A percentile compares a stretch with the other conserved stretches of the same genome.
Conservation (phyloP, 345 rosid genomes). For the Populus pruinosa region DNA sequence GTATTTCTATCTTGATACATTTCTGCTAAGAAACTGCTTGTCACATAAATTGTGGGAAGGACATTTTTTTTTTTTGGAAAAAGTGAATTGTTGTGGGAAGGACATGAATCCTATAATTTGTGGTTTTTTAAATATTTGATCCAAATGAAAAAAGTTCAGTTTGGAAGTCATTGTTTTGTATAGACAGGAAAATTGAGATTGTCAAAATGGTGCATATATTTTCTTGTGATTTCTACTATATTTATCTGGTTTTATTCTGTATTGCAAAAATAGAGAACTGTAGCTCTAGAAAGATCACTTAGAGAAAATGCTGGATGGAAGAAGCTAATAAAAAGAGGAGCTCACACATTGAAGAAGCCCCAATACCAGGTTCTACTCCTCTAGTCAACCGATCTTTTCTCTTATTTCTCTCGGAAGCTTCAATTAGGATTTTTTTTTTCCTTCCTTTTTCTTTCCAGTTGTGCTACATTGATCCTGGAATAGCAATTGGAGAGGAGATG, state of each 20-base stretch:
- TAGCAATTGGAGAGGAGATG: slow-evolving; percentile 60
- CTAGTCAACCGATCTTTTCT: not conserved
- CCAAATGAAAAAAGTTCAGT: not conserved
- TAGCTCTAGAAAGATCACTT: slow-evolving; percentile 54
- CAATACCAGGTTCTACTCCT: slow-evolving; percentile 62
- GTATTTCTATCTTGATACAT: not conserved
- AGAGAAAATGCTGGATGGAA: slow-evolving; percentile 59
- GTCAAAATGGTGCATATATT: not conserved
- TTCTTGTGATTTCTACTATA: not conserved
- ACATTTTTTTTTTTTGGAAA: too few species aligned
- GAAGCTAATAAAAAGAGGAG: slow-evolving; percentile 65
- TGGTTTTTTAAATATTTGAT: not conserved
- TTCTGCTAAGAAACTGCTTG: not conserved
- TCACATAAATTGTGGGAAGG: not conserved
- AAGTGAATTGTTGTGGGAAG: not conserved
- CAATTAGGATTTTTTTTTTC: not conserved
- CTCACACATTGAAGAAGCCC: slow-evolving; percentile 55
- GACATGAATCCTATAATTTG: not conserved
- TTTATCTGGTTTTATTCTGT: not conserved
- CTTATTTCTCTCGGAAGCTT: slow-evolving; percentile 6
- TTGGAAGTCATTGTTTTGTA: not conserved
- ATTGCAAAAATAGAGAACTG: slow-evolving; percentile 39
- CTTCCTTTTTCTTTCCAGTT: slow-evolving; percentile 34
- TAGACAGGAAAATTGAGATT: not conserved
- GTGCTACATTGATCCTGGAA: slow-evolving; percentile 68